phyloP scores from a whole-genome alignment of 108 stramenopile genomes.

The Skeletonema costatum region DNA sequence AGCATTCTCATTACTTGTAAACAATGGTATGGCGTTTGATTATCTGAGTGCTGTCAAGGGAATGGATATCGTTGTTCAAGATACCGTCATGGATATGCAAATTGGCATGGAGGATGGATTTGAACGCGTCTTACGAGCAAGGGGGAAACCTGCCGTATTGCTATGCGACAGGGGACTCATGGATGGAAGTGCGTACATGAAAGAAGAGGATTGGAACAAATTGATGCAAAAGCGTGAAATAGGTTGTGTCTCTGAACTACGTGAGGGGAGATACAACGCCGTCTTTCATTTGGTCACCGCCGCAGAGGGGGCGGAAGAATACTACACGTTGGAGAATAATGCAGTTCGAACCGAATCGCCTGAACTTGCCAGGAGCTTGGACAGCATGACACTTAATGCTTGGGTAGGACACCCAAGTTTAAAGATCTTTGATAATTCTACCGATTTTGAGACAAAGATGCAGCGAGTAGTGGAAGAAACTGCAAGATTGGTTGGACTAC shows the following conservation, averaged over 20 bases:
- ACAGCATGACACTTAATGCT: constrained; percentile 73
- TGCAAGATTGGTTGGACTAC: constrained; percentile 74
- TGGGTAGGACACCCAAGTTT: constrained; percentile 87
- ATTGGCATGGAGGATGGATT: constrained; percentile 88
- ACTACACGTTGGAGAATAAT: constrained; percentile 94
- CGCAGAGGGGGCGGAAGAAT: constrained; percentile 85
- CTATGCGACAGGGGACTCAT: constrained; percentile 94
- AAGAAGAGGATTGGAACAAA: constrained; percentile 61
- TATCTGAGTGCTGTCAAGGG: constrained; percentile 77
- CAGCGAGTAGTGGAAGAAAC: constrained; percentile 72
- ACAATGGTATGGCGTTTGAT: constrained; percentile 82
- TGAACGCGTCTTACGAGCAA: constrained; percentile 69
- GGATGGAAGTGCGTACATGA: constrained; percentile 93
- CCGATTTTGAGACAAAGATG: constrained; percentile 88
- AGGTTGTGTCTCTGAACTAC: constrained; percentile 59
- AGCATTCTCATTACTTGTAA: constrained; percentile 84
- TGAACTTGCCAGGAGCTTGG: constrained; percentile 76
- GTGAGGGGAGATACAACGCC: constrained; percentile 92
- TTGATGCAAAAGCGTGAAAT: constrained; percentile 56
- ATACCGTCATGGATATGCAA: constrained; percentile 84
- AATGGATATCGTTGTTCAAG: constrained; percentile 81
- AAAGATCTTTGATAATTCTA: constrained; percentile 77
- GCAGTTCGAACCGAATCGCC: constrained; percentile 82
- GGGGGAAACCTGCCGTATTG: constrained; percentile 83
- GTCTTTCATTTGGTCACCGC: constrained; percentile 95